Percentiles rank a stretch among this genome's conserved stretches.
Conservation (phyloP, 257 asterid genomes). For the Leonotis leonurus region DNA sequence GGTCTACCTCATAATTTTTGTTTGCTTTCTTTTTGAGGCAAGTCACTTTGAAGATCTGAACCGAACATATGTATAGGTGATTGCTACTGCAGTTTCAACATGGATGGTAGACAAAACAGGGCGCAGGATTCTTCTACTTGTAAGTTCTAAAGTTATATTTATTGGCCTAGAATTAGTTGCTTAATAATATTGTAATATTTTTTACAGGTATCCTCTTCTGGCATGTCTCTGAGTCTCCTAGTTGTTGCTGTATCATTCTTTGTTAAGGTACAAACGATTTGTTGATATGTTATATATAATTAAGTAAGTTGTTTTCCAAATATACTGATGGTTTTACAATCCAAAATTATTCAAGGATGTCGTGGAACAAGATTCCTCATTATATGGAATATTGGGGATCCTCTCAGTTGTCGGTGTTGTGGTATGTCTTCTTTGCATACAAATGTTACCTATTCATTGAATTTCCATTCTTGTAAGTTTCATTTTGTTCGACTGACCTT, state of each 20-base stretch:
- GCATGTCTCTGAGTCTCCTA: slow-evolving; percentile 81
- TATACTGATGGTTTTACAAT: slow-evolving; percentile 10
- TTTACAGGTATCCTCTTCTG: slow-evolving; percentile 77
- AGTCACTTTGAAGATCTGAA: slow-evolving; percentile 9
- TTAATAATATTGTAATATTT: too few relatives aligned
- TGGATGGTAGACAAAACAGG: slow-evolving; percentile 97
- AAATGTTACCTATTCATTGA: neutral
- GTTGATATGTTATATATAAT: neutral
- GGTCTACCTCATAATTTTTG: neutral
- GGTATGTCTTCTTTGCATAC: slow-evolving; percentile 33
- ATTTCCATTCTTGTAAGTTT: neutral
- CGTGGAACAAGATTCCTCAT: slow-evolving; percentile 39
- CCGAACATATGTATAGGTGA: slow-evolving; percentile 43
- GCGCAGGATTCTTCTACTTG: slow-evolving; percentile 77
- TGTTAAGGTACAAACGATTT: slow-evolving; percentile 49
- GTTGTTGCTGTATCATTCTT: slow-evolving; percentile 70
- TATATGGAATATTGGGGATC: slow-evolving; percentile 54
- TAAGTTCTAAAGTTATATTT: slow-evolving; percentile 32
- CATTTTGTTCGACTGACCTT: neutral
- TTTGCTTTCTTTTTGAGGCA: neutral
- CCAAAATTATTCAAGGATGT: slow-evolving; percentile 35
- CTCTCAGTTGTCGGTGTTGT: slow-evolving; percentile 69
- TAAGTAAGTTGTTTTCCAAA: neutral
- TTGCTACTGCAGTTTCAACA: slow-evolving; percentile 85
- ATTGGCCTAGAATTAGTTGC: neutral